Conservation (phyloP, 2,329 filamentous ascomycete genomes). For the Leptographium wingfieldii region DNA sequence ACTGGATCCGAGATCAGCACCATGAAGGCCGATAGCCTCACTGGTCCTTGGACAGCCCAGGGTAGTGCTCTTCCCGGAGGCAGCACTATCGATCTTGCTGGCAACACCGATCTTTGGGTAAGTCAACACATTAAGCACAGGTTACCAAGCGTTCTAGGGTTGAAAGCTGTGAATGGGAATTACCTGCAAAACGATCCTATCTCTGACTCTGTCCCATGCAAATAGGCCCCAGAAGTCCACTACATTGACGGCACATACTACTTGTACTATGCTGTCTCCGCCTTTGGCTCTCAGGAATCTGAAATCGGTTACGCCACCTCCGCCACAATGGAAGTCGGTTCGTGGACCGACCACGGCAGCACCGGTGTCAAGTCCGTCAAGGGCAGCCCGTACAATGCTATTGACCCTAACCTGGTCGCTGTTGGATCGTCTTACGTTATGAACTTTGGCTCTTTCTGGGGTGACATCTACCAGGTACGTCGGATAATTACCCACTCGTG, state of each 20-base stretch:
- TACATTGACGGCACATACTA: conserved; percentile 45
- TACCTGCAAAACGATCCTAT: background rate
- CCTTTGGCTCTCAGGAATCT: conserved; percentile 45
- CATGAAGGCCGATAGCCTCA: conserved; percentile 22
- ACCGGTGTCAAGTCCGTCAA: conserved; percentile 35
- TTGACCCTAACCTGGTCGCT: conserved; percentile 43
- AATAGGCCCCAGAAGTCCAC: conserved; percentile 50
- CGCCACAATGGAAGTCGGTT: conserved; percentile 35
- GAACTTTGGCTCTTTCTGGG: conserved; percentile 59
- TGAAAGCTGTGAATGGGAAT: background rate
- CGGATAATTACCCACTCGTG: background rate
- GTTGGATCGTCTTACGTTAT: conserved; percentile 32
- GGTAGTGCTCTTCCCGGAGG: conserved; percentile 24
- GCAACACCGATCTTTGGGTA: conserved; percentile 28
- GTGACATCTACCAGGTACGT: conserved; percentile 45
- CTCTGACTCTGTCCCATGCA: background rate
- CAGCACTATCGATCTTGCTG: conserved; percentile 23
- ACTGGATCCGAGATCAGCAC: conserved; percentile 29
- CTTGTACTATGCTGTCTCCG: conserved; percentile 52
- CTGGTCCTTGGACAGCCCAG: conserved; percentile 28
- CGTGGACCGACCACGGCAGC: conserved; percentile 48
- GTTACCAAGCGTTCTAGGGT: background rate
- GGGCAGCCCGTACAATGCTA: conserved; percentile 41
- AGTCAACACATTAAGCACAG: background rate
- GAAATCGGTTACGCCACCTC: conserved; percentile 44